Evolutionary conservation across 2,329 filamentous ascomycete species (phyloP), one percentile per base, ranked within the genome.

Genomic region (Talaromyces sp.): DNA sequence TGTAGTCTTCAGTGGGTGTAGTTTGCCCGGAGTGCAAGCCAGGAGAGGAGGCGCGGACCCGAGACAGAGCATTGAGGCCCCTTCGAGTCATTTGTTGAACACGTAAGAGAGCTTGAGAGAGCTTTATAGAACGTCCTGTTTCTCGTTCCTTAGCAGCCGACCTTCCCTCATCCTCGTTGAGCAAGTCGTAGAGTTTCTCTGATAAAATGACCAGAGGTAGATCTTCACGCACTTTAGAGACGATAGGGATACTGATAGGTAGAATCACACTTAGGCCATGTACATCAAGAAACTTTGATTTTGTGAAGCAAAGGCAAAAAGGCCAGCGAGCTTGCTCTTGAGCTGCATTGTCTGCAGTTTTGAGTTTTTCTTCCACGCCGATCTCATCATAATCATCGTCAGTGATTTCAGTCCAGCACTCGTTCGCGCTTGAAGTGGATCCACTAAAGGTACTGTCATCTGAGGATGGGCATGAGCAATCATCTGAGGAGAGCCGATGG

Each of bases 41-140:
- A 23, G 72, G 67, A 55, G 71, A 71, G 5, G 69, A 69, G 63
- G 72, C 68, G 61, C 68, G 72, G 64, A 75, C 66, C 61, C 74
- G 71, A 67, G 67, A 69, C n/a, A 50, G 46, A 55, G 52, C 42
- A 61, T 58, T 42, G 21, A 57, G 46, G 64, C 75, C 73, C 64
- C 65, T 69, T 62, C 68, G 68, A 68, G 74, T 71, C 74, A 78
- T 77, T 70, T 73, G 73, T 66, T 68, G 72, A 63, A 75, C 71
- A 61, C 73, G 66, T 63, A 69, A 65, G 61, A 71, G 70, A 62
- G 72, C 71, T 71, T 76, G 68, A n/a, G 69, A 68, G 52, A 66
- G 70, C 63, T 64, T 69, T 50, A 67, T 68, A 61, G 69, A 69
- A 65, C 66, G 68, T 68, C 66, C 68, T 60, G 69, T 57, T 35